Evolutionary conservation across 768 basidiomycete genomes (phyloP).

Genomic region (Cystobasidium tubakii): DNA sequence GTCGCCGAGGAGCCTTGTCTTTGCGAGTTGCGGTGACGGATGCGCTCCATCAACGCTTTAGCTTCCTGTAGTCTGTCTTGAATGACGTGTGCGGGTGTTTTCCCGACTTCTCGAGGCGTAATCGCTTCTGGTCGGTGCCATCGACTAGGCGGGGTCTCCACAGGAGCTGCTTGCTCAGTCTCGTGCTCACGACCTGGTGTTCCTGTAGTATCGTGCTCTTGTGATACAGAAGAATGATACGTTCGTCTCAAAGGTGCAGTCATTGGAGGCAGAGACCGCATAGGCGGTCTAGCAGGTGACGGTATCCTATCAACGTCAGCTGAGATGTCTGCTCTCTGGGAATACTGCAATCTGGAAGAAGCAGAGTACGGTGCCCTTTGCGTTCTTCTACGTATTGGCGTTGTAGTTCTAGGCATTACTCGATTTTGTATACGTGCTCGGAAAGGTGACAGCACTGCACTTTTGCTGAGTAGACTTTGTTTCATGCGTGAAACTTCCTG

Average conservation of each 20-base stretch:
- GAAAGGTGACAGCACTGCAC: background rate
- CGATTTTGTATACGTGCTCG: background rate
- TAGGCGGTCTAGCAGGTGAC: slow-evolving; percentile 29
- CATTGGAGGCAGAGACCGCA: slow-evolving; percentile 22
- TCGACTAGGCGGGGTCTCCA: background rate
- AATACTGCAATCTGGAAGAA: background rate
- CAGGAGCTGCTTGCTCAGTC: slow-evolving; percentile 10
- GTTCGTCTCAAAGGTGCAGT: background rate
- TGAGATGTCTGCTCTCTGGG: background rate
- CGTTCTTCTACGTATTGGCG: background rate
- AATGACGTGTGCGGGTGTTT: slow-evolving; percentile 21
- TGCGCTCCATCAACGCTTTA: slow-evolving; percentile 37
- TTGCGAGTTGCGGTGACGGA: slow-evolving; percentile 8
- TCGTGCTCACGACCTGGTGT: background rate
- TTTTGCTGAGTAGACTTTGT: background rate
- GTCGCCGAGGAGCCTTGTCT: background rate
- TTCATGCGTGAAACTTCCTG: background rate
- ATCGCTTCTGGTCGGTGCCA: background rate
- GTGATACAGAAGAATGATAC: background rate
- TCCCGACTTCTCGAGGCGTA: background rate
- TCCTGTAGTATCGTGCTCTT: background rate
- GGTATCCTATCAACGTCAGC: slow-evolving; percentile 32
- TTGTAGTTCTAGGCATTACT: slow-evolving; percentile 8
- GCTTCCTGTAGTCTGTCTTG: slow-evolving; percentile 28
- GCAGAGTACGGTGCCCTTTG: background rate